Evolutionary conservation across 169 alveolate genomes (phyloP), one percentile per base, ranked within the genome.

Genomic region (Theileria parva): DNA sequence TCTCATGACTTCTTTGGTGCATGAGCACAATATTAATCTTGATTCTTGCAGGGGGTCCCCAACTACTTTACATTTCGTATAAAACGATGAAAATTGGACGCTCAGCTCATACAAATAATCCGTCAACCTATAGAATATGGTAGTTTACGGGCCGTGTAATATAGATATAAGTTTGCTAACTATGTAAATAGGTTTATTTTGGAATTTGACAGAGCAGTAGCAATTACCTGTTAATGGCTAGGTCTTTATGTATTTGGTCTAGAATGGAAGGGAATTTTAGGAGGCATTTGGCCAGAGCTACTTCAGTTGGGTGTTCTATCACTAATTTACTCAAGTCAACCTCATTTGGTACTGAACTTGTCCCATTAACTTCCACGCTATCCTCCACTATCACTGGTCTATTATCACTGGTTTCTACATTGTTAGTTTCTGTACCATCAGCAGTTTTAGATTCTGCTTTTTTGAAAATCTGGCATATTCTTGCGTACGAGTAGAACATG

Each of bases 71-170:
- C 98, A 95, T 72, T 96, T 81, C 55, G 93, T 92, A 92, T 98
- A 98, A 88, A 97, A 98, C 67, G 96, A 96, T 17, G 99, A 95
- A 78, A 97, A 95, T 61, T 84, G 92, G 34, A 94, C 94, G 27
- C 98, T 93, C 72, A 97, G 81, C 34, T 97, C 98, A 91, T 97
- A 98, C 73, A 96, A 91, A 79, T 93, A 95, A 70, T 97, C 99
- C 37, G 99, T 95, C 71, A 98, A 86, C 79, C 98, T 92, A 77
- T 91, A 91, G 4, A 64, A 64, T 64, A 21, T 32, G n/a, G 7
- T 67, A 32, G 60, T 67, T 37, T n/a, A n/a, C n/a, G n/a, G n/a
- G n/a, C n/a, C n/a, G n/a, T n/a, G n/a, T 4, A 37, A 37, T 37
- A 6, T 6, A 37, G 8, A 6, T 6, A 37, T 37, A 6, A 6